Evolutionary conservation across 2,329 filamentous ascomycete genomes (phyloP).

Genomic region (Apiospora saccharicola): DNA sequence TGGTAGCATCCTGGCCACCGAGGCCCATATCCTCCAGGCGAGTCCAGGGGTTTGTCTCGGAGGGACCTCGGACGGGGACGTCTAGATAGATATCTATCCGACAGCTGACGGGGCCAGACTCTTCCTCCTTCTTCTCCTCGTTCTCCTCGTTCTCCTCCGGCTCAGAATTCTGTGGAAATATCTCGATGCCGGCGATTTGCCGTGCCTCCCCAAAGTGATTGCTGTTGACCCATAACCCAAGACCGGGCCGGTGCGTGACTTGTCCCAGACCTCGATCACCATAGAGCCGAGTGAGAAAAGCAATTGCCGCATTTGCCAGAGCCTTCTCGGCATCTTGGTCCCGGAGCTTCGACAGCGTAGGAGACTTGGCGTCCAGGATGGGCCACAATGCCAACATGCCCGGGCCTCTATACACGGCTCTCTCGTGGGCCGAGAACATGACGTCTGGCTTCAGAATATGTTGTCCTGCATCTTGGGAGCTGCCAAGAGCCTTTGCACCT

Average conservation of each 20-base stretch:
- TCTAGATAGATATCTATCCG: neutral
- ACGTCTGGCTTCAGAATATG: neutral
- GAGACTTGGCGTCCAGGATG: neutral
- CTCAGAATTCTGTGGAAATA: neutral
- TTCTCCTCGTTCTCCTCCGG: neutral
- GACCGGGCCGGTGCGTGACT: neutral
- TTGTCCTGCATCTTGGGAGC: neutral
- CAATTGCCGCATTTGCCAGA: neutral
- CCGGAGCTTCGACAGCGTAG: neutral
- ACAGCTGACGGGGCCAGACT: neutral
- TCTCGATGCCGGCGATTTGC: neutral
- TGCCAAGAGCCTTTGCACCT: neutral
- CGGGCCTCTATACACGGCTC: neutral
- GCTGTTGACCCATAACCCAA: constrained; percentile 5
- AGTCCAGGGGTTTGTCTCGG: neutral
- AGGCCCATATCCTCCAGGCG: neutral
- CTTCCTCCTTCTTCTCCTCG: neutral
- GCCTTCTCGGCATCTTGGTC: neutral
- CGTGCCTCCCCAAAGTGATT: neutral
- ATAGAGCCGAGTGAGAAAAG: neutral
- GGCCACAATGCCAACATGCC: constrained; percentile 2
- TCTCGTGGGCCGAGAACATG: neutral
- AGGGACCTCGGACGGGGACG: neutral
- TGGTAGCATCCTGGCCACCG: neutral
- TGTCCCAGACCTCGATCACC: neutral